Conservation (phyloP, 441 rosid genomes). For the Syzygium syzygioides region DNA sequence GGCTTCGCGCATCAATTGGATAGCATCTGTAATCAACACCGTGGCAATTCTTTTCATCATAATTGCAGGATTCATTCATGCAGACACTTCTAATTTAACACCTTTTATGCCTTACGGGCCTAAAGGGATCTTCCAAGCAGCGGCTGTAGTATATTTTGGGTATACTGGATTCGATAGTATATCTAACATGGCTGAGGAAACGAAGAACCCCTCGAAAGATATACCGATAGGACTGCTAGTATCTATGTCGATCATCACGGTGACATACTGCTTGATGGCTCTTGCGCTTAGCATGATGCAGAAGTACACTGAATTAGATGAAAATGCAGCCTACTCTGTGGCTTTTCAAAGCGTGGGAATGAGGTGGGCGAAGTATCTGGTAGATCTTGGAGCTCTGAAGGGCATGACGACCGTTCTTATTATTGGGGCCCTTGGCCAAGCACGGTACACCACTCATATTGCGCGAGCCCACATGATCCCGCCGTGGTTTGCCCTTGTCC, state of each 20-base stretch:
- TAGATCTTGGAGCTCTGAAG: constrained; percentile 42
- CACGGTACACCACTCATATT: constrained; percentile 36
- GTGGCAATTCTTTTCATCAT: constrained; percentile 1
- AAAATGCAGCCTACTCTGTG: constrained; percentile 28
- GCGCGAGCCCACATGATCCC: constrained; percentile 54
- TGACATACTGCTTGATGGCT: constrained; percentile 47
- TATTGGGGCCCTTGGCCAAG: constrained; percentile 37
- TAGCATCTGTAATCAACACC: constrained; percentile 23
- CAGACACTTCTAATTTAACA: constrained; percentile 32
- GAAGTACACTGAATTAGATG: constrained; percentile 30
- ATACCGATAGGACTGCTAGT: constrained; percentile 44
- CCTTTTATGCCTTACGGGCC: constrained; percentile 32
- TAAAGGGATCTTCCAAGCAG: constrained; percentile 37
- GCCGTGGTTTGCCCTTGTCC: constrained; percentile 54
- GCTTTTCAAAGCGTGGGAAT: constrained; percentile 40
- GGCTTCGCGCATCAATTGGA: constrained; percentile 37
- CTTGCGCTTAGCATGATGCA: constrained; percentile 36
- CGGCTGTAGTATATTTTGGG: constrained; percentile 34
- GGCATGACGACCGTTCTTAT: constrained; percentile 49
- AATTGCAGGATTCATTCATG: constrained; percentile 28
- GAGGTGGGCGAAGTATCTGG: constrained; percentile 47
- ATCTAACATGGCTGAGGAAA: constrained; percentile 49
- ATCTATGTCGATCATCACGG: constrained; percentile 37
- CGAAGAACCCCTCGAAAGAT: constrained; percentile 41
- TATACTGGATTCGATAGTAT: constrained; percentile 39